These are phyloP conservation scores for Corrigiola litoralis DNA, from an alignment of 179 eudicot genomes.

Conservation along the genomic window DNA sequence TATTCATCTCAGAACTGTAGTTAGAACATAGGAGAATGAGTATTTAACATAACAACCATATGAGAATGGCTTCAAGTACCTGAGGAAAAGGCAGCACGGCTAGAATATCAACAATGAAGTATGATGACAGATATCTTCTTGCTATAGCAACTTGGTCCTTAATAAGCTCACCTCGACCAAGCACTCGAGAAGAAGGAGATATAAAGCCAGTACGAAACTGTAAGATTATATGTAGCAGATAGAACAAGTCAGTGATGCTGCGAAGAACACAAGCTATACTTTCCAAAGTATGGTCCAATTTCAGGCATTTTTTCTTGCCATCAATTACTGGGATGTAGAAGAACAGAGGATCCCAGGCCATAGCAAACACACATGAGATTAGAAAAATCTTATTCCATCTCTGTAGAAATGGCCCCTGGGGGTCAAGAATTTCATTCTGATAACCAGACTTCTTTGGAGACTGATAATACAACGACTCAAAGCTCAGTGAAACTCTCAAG, in stretches of 20 bases:
- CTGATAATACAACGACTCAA: conserved; percentile 16
- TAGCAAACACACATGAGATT: conserved; percentile 51
- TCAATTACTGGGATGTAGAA: conserved; percentile 60
- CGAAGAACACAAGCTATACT: conserved; percentile 53
- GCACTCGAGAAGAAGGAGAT: conserved; percentile 60
- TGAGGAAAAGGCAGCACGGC: conserved; percentile 76
- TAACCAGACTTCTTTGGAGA: conserved; percentile 21
- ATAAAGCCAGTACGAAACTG: conserved; percentile 70
- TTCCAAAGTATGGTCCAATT: conserved; percentile 37
- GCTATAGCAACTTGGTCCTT: conserved; percentile 47
- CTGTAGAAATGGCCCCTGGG: conserved; percentile 61
- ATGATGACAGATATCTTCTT: conserved; percentile 47
- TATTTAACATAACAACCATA: not conserved
- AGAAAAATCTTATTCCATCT: conserved; percentile 65
- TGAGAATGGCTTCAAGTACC: conserved; percentile 32
- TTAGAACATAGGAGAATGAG: conserved; percentile 2
- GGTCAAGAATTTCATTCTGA: conserved; percentile 39
- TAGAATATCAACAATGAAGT: conserved; percentile 58
- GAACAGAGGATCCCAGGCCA: conserved; percentile 68
- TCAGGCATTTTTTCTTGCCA: conserved; percentile 32
- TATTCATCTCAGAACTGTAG: not conserved
- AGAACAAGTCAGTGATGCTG: conserved; percentile 51
- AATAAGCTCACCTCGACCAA: conserved; percentile 65
- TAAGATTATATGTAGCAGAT: conserved; percentile 55
- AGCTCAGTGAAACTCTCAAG: conserved; percentile 18